These are phyloP conservation scores for Cercophora sp. DNA, from an alignment of 495 filamentous ascomycete genomes.

Conservation along the genomic window DNA sequence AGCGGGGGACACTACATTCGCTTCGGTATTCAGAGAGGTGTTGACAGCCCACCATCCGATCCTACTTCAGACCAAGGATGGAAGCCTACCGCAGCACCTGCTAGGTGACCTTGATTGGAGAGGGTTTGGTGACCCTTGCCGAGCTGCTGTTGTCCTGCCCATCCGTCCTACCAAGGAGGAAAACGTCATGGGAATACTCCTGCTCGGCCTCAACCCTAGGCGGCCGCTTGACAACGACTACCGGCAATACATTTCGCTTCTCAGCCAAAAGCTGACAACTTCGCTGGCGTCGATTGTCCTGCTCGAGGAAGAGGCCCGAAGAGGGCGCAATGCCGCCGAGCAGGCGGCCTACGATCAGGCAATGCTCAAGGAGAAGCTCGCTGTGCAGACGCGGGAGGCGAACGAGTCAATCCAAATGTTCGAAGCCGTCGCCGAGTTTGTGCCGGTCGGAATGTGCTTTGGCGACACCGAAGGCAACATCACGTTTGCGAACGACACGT, in stretches of 20 bases:
- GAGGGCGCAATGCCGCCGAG: conserved; percentile 55
- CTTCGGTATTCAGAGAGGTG: conserved; percentile 52
- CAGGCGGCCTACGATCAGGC: conserved; percentile 58
- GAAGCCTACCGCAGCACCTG: conserved; percentile 47
- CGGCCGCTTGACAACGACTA: conserved; percentile 67
- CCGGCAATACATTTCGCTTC: conserved; percentile 56
- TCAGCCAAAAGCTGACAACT: conserved; percentile 58
- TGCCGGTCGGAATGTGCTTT: conserved; percentile 65
- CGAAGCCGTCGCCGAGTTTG: conserved; percentile 63
- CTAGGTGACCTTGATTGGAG: conserved; percentile 55
- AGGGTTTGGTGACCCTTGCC: conserved; percentile 56
- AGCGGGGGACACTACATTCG: conserved; percentile 46
- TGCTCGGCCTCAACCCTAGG: conserved; percentile 60
- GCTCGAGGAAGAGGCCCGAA: conserved; percentile 61
- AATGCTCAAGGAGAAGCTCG: conserved; percentile 58
- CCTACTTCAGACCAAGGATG: conserved; percentile 50
- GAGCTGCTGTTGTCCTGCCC: conserved; percentile 56
- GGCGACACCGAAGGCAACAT: conserved; percentile 55
- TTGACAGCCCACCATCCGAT: conserved; percentile 52
- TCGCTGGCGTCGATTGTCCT: conserved; percentile 61
- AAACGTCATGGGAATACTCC: conserved; percentile 52
- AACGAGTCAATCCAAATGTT: conserved; percentile 62
- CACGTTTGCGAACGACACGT: conserved; percentile 64
- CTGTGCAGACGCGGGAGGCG: conserved; percentile 55
- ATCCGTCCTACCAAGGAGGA: conserved; percentile 58